Conservation (phyloP, 306 rosid species). For the Ammopiptanthus mongolicus region DNA sequence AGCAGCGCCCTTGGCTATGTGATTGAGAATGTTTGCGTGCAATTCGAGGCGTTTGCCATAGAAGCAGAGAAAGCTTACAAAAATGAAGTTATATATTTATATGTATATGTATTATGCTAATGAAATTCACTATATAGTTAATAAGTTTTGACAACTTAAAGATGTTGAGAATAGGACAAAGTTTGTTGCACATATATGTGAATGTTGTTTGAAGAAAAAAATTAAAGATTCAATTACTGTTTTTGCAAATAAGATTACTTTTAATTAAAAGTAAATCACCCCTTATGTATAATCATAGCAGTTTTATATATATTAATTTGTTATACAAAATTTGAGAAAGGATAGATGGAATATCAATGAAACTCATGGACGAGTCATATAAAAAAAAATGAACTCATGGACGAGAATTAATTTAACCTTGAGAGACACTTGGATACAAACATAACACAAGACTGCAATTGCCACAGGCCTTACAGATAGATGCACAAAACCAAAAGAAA, state of each 20-base stretch:
- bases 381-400: no score
- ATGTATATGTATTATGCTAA: no score
- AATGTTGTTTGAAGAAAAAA: background rate
- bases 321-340: background rate
- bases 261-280: no score
- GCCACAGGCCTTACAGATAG: background rate
- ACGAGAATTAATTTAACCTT: constrained; percentile 33
- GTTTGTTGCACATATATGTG: background rate
- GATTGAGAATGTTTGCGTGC: constrained; percentile 23
- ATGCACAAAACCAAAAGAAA: constrained; percentile 31
- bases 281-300: no score
- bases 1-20: constrained; percentile 13
- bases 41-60: no score
- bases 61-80: no score
- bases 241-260: no score
- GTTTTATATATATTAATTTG: background rate
- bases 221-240: no score
- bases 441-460: constrained; percentile 10
- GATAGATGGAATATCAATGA: background rate
- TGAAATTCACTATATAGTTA: no score
- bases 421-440: constrained; percentile 27
- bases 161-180: no score
- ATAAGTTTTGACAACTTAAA: background rate
- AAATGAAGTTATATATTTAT: no score
- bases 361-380: constrained; percentile 2